Conservation (phyloP, 352 stramenopile species). For the Blastocystis hominis region DNA sequence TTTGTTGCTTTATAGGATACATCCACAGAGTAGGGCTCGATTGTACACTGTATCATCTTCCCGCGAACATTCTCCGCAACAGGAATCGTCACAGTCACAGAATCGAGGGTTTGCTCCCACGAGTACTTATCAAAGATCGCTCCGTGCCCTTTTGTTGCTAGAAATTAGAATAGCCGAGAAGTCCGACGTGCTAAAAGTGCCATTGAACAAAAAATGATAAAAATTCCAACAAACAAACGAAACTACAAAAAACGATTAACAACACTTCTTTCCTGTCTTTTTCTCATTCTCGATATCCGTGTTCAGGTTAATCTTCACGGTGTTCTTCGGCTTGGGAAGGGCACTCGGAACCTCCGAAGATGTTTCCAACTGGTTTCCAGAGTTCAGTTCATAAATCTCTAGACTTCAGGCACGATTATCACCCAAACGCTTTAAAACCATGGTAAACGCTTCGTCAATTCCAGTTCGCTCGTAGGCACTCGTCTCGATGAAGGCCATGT, state of each 20-base stretch:
- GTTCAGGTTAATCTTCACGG: slow-evolving; percentile 33
- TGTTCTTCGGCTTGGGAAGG: slow-evolving; percentile 22
- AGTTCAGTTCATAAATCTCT: slow-evolving; percentile 54
- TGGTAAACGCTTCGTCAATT: slow-evolving; percentile 87
- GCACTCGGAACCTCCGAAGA: not conserved
- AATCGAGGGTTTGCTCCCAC: slow-evolving; percentile 7
- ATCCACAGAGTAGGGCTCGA: not conserved
- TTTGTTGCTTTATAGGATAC: not conserved
- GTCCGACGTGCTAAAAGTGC: not conserved
- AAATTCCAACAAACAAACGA: not conserved
- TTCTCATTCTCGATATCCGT: not conserved
- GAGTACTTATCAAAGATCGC: slow-evolving; percentile 31
- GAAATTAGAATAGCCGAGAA: not conserved
- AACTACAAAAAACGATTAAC: slow-evolving; percentile 19
- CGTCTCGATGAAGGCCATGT: slow-evolving; percentile 99
- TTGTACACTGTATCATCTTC: slow-evolving; percentile 12
- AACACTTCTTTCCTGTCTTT: slow-evolving; percentile 23
- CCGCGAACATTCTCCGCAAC: not conserved
- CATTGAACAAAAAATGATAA: slow-evolving; percentile 9
- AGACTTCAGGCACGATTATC: not conserved
- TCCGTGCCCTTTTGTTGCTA: slow-evolving; percentile 10
- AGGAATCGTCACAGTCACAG: slow-evolving; percentile 26
- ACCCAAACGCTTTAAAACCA: slow-evolving; percentile 23
- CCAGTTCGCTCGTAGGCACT: slow-evolving; percentile 90
- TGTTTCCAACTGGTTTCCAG: not conserved